Evolutionary conservation across 2,329 filamentous ascomycete species (phyloP).

Genomic region (Sclerotinia minor): DNA sequence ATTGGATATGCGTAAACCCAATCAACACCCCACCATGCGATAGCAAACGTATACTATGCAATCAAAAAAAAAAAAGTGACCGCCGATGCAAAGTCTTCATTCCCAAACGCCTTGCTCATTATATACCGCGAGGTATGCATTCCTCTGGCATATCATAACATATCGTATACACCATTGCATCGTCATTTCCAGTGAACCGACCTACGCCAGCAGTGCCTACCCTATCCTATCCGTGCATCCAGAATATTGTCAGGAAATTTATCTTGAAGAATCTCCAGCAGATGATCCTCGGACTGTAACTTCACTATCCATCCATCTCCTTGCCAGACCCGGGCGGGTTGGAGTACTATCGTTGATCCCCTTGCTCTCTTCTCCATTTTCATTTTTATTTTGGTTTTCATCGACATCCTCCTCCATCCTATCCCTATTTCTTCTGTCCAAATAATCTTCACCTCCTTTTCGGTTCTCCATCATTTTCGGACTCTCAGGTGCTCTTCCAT

Average conservation of each 20-base stretch:
- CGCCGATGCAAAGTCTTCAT: not conserved
- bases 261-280: not conserved
- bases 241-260: not conserved
- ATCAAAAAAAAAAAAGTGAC: not conserved
- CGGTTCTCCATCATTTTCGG: not conserved
- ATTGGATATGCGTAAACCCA: no score
- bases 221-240: not conserved
- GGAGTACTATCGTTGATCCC: constrained; percentile 23
- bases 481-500: not conserved
- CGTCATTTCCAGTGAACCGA: not conserved
- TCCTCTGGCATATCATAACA: not conserved
- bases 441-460: not conserved
- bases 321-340: constrained; percentile 12
- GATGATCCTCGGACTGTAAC: constrained; percentile 13
- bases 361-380: constrained; percentile 26
- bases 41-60: not conserved
- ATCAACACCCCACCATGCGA: no score
- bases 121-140: not conserved
- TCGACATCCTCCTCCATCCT: constrained; percentile 11
- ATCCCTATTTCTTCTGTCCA: not conserved
- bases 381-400: constrained; percentile 27
- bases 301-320: constrained; percentile 23
- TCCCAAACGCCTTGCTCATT: not conserved
- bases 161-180: not conserved
- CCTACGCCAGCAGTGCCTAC: no score